A percentile compares a stretch with the other conserved stretches of the same genome.
phyloP scores from a whole-genome alignment of 1,284 basidiomycete species.

The Trichosporon faecale region DNA sequence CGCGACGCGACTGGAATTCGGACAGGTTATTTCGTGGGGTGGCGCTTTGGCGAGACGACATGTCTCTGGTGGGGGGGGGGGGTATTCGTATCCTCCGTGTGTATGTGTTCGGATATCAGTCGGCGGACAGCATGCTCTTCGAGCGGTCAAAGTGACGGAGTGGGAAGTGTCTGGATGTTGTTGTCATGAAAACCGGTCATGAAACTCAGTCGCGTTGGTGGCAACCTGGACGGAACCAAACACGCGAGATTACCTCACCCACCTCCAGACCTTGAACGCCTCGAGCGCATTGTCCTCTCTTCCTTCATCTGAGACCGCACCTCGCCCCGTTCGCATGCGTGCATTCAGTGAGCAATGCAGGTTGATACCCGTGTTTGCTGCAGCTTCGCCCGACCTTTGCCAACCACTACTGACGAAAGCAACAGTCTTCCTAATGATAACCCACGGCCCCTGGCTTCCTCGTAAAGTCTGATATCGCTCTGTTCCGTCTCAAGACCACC shows the following conservation, averaged over 20 bases:
- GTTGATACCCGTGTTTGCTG: too few species aligned
- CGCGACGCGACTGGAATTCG: neutral
- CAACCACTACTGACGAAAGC: too few species aligned
- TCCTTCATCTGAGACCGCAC: too few species aligned
- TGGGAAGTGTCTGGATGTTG: neutral
- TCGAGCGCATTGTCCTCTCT: neutral
- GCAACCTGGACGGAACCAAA: constrained; percentile 1
- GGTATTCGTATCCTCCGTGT: neutral
- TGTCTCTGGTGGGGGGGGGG: neutral
- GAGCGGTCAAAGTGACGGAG: neutral
- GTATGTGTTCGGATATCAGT: neutral
- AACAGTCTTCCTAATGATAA: too few species aligned
- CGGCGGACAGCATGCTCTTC: neutral
- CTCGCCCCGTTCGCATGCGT: neutral
- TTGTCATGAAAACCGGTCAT: constrained; percentile 3
- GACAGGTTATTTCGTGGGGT: neutral
- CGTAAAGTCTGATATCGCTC: too few species aligned
- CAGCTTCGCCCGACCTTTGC: too few species aligned
- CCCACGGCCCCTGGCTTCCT: too few species aligned
- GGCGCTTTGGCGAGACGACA: neutral
- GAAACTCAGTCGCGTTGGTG: constrained; percentile 10
- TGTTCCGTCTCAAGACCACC: too few species aligned
- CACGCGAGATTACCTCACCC: constrained; percentile 3
- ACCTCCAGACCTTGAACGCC: neutral
- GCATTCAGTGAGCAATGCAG: too few species aligned